Base-by-base conservation (phyloP, 2,329 filamentous ascomycete species). In the Penicillium capsulatum region DNA sequence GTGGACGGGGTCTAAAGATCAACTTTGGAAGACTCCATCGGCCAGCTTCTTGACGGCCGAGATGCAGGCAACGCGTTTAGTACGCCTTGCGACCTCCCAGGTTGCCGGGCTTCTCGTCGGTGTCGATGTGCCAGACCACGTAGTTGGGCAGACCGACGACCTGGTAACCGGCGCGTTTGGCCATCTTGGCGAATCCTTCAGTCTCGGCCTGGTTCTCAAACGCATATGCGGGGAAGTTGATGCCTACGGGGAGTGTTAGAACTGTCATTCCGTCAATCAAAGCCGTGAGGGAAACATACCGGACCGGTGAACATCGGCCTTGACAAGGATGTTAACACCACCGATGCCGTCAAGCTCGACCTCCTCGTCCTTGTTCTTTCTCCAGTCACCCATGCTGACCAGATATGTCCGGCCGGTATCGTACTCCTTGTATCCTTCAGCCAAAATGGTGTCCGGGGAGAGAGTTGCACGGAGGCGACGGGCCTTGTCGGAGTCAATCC, bases 171-270 rank as follows among this genome's bases (percentile, higher is more conserved):
- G 92, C 92, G 48, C 89, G 78, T 72, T 94, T 96, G 44, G 92
- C 92, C 92, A 98, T 98, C 66, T 94, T 95, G 26, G 92, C 92
- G 60, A 98, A 98, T 5, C 92, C 92, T 70, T 98, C 92, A 3
- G 92, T 98, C 69, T 98, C 92, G 49, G 92, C 92, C 71, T 98
- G 92, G 67, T 98, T 97, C 65, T 98, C 92, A 63, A 98, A 98
- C 3, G 92, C 79, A 60, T 98, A 98, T 62, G 81, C 83, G 7
- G 92, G 92, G 67, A 98, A 98, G 68, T 98, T 98, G 72, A 98
- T 92, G 47, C 91, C 90, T 91, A 51, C 32, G 13, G 16, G 10
- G 28, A 19, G 26, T 20, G 17, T 65, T 48, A 61, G 53, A 45
- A 42, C 22, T 14, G 4, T 31, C n/a, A n/a, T n/a, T n/a, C n/a